Base-by-base conservation (phyloP, 306 rosid genomes). In the Glycine tomentella region DNA sequence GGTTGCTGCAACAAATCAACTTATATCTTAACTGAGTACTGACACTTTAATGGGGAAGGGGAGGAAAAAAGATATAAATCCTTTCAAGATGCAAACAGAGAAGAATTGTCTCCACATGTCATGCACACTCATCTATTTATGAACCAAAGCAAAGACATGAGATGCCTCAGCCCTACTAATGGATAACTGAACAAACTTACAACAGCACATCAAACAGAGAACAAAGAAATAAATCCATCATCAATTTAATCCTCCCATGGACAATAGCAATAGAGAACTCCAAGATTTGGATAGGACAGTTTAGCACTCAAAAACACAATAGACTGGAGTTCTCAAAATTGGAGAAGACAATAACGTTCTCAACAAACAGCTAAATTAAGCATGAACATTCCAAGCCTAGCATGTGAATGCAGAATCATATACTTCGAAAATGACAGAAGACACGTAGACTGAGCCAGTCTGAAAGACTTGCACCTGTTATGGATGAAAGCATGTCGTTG, bases 401-500 rank as follows among this genome's bases (percentile, higher is more conserved):
- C 71, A 67, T 36, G 78, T 8, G 58, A 58, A 42, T 50, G 72
- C 77, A 69, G 44, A 38, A 40, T 59, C 83, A 80, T 63, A 82
- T 46, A 59, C 72, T 74, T 78, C 9, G 16, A 56, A 66, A 70
- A 66, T 55, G 6, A 62, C 48, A 6, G 67, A 38, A 6, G 67
- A 38, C 48, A 40, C 58, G 59, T 17, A 25, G 20, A 15, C 62
- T 51, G 46, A 79, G 52, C 34, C 53, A 74, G 65, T 9, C 81
- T 31, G 57, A 34, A 58, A 51, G 76, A 71, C 46, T 62, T 49
- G 82, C 85, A 91, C 99, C 99, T 92, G 99, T 95, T 76, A 95
- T 86, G 78, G 94, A 79, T 83, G 90, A 69, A 13, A 95, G 89
- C 92, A 93, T 58, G 91, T 90, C 91, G 80, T 53, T 76, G 88